Evolutionary conservation across 1,284 basidiomycete species (phyloP), one percentile per base, ranked within the genome.

Genomic region (Inonotus obliquus): DNA sequence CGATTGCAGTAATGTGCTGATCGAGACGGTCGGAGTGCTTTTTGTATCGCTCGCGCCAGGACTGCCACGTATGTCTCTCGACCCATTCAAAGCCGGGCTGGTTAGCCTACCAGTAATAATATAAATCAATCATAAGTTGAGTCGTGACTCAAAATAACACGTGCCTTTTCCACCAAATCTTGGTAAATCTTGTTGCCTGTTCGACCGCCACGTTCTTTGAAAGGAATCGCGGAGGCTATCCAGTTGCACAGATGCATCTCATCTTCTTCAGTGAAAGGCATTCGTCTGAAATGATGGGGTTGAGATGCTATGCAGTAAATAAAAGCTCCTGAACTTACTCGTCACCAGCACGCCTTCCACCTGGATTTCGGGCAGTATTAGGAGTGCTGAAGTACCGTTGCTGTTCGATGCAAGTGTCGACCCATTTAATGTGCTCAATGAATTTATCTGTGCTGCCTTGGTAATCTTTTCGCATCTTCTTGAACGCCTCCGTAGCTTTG

Each of bases 11-110:
- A 55, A 92, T 90, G 81, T 74, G 19, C 68, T 69, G 69, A 41
- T 91, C 88, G 49, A 92, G 79, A 7, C 87, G 81, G 0, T 75
- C 69, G 0, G 85, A 75, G 65, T 92, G 87, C 73, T 92, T 92
- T 76, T 91, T 91, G 75, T 92, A 92, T 29, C 90, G 80, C 69
- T 92, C 89, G 39, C 90, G 82, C 89, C 89, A 92, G 14, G 90
- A 92, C 65, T 91, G 89, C 89, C 89, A 92, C 9, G 89, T 90
- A 69, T 92, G 89, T n/a, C 89, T 82, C 25, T 77, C 79, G 23
- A 90, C 90, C 89, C 89, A 92, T 1, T 79, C 77, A 68, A 83
- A 91, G 63, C 87, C 86, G 1, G 86, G 85, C 64, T 89, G 84
- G 57, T 73, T 72, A 45, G 75, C 75, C 89, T 87, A 49, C 11